phyloP scores from a whole-genome alignment of 2,329 filamentous ascomycete genomes.

The Pochonia chlamydosporia region DNA sequence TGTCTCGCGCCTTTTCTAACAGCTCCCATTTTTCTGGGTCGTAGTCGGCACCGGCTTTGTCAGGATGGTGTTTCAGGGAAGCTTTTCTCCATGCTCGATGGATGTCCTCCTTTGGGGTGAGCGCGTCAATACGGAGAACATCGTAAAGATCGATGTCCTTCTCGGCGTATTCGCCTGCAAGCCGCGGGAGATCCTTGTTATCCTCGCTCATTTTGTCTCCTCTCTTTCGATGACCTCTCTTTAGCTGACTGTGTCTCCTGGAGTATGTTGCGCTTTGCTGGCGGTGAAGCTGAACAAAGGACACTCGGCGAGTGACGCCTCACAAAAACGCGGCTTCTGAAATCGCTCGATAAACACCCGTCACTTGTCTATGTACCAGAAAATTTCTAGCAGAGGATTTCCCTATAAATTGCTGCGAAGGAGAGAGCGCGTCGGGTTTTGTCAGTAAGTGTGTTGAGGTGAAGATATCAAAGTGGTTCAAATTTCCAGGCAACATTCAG shows the following conservation, averaged over 20 bases:
- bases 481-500: neutral
- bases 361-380: neutral
- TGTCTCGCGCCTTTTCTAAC: constrained; percentile 79
- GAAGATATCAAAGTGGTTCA: neutral
- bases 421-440: neutral
- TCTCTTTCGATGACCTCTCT: neutral
- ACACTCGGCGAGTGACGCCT: no score
- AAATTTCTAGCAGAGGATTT: no score
- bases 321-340: neutral
- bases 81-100: constrained; percentile 79
- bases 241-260: neutral
- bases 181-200: constrained; percentile 44
- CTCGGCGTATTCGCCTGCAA: constrained; percentile 53
- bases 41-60: constrained; percentile 73
- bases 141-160: constrained; percentile 71
- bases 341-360: neutral
- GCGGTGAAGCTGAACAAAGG: neutral
- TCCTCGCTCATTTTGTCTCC: constrained; percentile 26
- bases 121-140: constrained; percentile 61
- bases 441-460: neutral
- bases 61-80: constrained; percentile 87
- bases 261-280: neutral
- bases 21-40: constrained; percentile 80
- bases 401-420: no score
- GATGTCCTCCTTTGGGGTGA: constrained; percentile 65